These are phyloP conservation scores for Silene noctiflora DNA, from an alignment of 179 eudicot genomes.

Conservation along the genomic window DNA sequence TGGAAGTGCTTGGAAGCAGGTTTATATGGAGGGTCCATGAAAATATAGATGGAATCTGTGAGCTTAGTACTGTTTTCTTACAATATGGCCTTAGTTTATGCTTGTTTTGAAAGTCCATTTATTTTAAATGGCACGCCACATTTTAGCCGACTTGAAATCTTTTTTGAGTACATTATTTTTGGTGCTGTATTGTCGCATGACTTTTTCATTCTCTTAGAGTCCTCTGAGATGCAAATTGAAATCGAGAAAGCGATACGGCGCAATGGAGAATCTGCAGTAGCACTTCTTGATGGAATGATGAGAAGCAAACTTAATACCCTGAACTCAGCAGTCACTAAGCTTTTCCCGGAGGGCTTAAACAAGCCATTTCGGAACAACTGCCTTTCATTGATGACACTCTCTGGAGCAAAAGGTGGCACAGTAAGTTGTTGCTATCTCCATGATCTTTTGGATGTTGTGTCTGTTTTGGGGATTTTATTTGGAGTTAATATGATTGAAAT, in stretches of 20 bases:
- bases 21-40: not conserved
- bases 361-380: conserved; percentile 91
- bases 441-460: not conserved
- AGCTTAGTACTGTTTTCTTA: conserved; percentile 4
- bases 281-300: conserved; percentile 84
- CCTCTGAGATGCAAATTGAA: conserved; percentile 60
- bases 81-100: not conserved
- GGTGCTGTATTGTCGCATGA: conserved; percentile 6
- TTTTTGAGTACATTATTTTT: not conserved
- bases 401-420: conserved; percentile 97
- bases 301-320: conserved; percentile 63
- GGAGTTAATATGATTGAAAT: not conserved
- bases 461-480: not conserved
- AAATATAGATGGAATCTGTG: not conserved
- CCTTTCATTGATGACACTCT: conserved; percentile 92
- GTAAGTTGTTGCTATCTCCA: conserved; percentile 44
- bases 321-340: conserved; percentile 60
- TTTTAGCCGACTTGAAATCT: not conserved
- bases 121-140: not conserved
- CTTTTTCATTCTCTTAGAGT: conserved; percentile 34
- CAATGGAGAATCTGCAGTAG: conserved; percentile 68
- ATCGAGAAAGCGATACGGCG: conserved; percentile 73
- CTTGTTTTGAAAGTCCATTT: not conserved
- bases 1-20: not conserved
- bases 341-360: conserved; percentile 63